These are phyloP conservation scores for Neospora caninum DNA, from an alignment of 169 alveolate genomes.

Conservation along the genomic window DNA sequence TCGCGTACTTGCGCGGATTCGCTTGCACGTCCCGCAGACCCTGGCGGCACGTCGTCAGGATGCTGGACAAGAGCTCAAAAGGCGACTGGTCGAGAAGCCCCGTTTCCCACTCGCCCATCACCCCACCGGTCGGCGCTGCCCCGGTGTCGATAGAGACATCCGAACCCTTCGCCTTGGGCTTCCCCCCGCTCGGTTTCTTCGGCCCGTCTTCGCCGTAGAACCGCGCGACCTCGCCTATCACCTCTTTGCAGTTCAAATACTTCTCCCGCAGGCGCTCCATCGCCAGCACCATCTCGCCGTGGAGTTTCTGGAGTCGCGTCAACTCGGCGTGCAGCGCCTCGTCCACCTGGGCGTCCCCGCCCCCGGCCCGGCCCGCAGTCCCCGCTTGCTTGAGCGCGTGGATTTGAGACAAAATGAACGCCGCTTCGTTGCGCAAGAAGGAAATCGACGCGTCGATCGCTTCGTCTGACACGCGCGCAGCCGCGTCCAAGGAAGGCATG, in stretches of 20 bases:
- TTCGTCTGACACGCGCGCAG: constrained; percentile 62
- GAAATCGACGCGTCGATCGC: constrained; percentile 39
- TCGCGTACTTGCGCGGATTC: constrained; percentile 55
- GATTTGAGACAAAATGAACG: constrained; percentile 42
- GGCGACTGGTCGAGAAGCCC: constrained; percentile 50
- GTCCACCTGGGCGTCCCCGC: background rate
- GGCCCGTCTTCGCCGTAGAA: constrained; percentile 64
- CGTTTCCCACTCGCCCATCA: constrained; percentile 11
- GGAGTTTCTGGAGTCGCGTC: constrained; percentile 46
- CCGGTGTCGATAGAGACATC: background rate
- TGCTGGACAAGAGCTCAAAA: constrained; percentile 37
- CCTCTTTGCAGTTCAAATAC: constrained; percentile 50
- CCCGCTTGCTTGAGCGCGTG: background rate
- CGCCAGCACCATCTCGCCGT: constrained; percentile 54
- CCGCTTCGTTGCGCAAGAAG: constrained; percentile 23
- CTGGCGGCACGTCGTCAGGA: constrained; percentile 39
- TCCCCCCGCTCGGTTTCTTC: constrained; percentile 2
- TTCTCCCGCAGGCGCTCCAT: constrained; percentile 45
- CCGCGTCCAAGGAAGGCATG: constrained; percentile 62
- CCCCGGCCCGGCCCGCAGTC: background rate
- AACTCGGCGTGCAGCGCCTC: constrained; percentile 47
- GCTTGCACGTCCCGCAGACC: constrained; percentile 47
- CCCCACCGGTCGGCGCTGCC: background rate
- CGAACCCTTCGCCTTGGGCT: background rate
- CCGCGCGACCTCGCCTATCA: constrained; percentile 29